These are phyloP conservation scores for Talaromyces albobiverticillius DNA, from an alignment of 2,329 filamentous ascomycete species.

Conservation along the genomic window DNA sequence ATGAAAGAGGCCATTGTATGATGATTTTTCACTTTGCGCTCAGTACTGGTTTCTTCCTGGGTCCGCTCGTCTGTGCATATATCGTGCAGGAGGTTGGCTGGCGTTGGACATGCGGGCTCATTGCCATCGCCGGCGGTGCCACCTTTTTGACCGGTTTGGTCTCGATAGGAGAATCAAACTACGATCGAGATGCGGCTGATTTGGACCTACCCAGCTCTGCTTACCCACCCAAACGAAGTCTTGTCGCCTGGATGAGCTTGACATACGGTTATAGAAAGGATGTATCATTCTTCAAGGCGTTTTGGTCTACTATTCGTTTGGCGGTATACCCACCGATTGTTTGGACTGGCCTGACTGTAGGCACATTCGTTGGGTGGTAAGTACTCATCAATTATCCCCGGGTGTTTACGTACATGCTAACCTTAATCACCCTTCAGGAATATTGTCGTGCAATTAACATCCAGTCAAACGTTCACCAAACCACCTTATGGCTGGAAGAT, in stretches of 20 bases:
- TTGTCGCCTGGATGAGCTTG: too few relatives aligned
- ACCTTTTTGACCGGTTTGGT: too few relatives aligned
- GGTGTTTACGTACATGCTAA: too few relatives aligned
- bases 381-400: too few relatives aligned
- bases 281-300: constrained; percentile 23
- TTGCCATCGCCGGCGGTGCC: too few relatives aligned
- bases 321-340: constrained; percentile 25
- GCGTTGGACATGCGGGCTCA: too few relatives aligned
- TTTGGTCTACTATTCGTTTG: constrained; percentile 22
- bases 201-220: too few relatives aligned
- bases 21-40: constrained; percentile 40
- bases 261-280: constrained; percentile 19
- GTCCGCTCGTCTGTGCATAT: constrained; percentile 19
- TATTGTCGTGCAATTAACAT: constrained; percentile 28
- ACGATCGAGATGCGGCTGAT: too few relatives aligned
- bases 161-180: too few relatives aligned
- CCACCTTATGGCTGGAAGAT: constrained; percentile 25
- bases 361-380: constrained; percentile 17
- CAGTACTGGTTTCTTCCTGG: constrained; percentile 35
- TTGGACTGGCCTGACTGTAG: constrained; percentile 26
- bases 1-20: constrained; percentile 35
- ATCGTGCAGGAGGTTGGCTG: too few relatives aligned
- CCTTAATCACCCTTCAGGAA: constrained; percentile 20
- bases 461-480: constrained; percentile 24
- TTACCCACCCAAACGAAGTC: too few relatives aligned